A percentile compares a stretch with the other conserved stretches of the same genome.
These are phyloP conservation scores for Verticillium klebahnii DNA, from an alignment of 2,329 filamentous ascomycete genomes.

Conservation along the genomic window DNA sequence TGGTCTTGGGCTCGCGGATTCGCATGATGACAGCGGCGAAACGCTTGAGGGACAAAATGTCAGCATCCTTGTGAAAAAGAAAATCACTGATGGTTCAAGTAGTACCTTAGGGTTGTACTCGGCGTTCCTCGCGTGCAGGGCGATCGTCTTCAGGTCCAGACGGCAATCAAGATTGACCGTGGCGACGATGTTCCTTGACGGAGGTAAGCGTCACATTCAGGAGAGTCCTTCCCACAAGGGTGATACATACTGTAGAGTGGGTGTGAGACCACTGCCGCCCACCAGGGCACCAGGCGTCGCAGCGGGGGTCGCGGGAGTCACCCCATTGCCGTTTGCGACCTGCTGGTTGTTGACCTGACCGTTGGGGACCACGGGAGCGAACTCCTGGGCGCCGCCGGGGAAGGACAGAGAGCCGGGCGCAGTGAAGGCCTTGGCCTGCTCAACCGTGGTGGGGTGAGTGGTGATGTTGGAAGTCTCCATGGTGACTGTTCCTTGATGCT, in stretches of 20 bases:
- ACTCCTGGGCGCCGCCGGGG: slow-evolving; percentile 74
- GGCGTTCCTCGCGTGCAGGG: slow-evolving; percentile 93
- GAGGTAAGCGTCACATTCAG: slow-evolving; percentile 49
- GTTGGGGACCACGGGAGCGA: slow-evolving; percentile 61
- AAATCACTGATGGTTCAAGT: neutral
- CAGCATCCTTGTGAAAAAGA: slow-evolving; percentile 19
- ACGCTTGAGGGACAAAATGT: slow-evolving; percentile 55
- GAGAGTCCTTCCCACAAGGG: slow-evolving; percentile 26
- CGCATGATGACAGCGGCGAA: slow-evolving; percentile 99
- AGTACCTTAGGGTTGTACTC: slow-evolving; percentile 98
- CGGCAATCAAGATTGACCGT: slow-evolving; percentile 98
- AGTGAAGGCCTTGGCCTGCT: slow-evolving; percentile 94
- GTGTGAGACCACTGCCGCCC: slow-evolving; percentile 83
- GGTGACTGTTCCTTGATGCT: slow-evolving; percentile 25
- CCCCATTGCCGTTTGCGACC: slow-evolving; percentile 66
- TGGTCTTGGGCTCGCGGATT: slow-evolving; percentile 98
- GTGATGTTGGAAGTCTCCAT: slow-evolving; percentile 75
- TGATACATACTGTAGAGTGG: slow-evolving; percentile 92
- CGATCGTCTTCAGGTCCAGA: slow-evolving; percentile 97
- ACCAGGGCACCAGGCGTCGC: slow-evolving; percentile 76
- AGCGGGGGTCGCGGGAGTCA: slow-evolving; percentile 85
- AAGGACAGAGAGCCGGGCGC: slow-evolving; percentile 90
- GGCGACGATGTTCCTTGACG: slow-evolving; percentile 91
- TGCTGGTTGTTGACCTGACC: slow-evolving; percentile 34
- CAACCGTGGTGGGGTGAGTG: slow-evolving; percentile 85